Evolutionary conservation across 257 asterid species (phyloP).

Genomic region (Gardenia jasminoides): DNA sequence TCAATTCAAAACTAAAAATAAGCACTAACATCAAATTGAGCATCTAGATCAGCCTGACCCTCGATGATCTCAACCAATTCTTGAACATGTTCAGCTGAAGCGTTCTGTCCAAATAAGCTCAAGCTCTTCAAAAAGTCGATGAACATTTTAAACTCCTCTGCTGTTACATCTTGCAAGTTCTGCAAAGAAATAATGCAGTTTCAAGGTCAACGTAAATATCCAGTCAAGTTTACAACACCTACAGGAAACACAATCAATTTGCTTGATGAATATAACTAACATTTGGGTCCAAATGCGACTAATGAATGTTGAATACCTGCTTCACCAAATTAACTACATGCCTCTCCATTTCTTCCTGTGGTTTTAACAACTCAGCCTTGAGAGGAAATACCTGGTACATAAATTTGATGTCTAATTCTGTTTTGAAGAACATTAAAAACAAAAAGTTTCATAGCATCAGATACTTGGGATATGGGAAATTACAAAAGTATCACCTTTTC

Average conservation of each 20-base stretch:
- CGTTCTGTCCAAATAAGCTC: constrained; percentile 80
- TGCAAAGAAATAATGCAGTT: constrained; percentile 37
- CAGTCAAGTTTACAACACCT: background rate
- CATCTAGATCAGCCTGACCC: constrained; percentile 97
- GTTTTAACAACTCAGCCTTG: constrained; percentile 76
- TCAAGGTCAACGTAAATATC: constrained; percentile 3
- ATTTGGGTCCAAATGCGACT: background rate
- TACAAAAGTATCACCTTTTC: constrained; percentile 55
- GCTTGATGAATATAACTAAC: background rate
- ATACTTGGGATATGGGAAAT: background rate
- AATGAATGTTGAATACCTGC: constrained; percentile 45
- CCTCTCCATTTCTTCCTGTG: constrained; percentile 86
- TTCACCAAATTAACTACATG: constrained; percentile 82
- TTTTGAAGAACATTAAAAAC: background rate
- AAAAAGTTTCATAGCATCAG: background rate
- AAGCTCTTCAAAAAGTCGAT: constrained; percentile 86
- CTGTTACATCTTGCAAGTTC: constrained; percentile 94
- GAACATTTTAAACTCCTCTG: constrained; percentile 81
- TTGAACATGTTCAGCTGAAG: constrained; percentile 79
- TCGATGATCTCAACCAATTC: constrained; percentile 97
- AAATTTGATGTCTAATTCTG: constrained; percentile 5
- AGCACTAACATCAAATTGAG: constrained; percentile 76
- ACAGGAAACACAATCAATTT: background rate
- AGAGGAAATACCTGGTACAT: constrained; percentile 76
- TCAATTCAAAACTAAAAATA: background rate